Conservation (phyloP, 371 early-diverging fungal genomes). For the Haplosporangium sp. region DNA sequence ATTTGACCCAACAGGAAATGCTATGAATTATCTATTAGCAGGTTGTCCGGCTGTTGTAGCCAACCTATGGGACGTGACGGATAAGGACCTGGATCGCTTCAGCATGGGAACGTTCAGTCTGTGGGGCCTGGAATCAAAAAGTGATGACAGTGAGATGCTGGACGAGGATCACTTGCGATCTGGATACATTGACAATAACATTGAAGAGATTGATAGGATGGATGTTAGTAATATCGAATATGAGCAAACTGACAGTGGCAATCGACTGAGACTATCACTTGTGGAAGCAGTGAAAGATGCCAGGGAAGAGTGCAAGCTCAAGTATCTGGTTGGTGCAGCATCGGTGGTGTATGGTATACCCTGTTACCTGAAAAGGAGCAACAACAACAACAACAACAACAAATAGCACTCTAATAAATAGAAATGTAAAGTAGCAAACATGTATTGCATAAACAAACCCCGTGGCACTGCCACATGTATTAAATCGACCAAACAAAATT, state of each 20-base stretch:
- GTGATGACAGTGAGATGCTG: not conserved
- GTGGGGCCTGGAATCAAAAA: conserved; percentile 75
- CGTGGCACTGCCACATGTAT: conserved; percentile 1
- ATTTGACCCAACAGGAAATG: conserved; percentile 88
- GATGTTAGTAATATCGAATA: not conserved
- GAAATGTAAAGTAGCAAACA: not conserved
- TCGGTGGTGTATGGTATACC: conserved; percentile 98
- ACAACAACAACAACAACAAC: not conserved
- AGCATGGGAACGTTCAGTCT: conserved; percentile 71
- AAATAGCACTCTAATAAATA: not conserved
- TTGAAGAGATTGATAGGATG: conserved; percentile 5
- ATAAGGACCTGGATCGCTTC: conserved; percentile 96
- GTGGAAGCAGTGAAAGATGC: conserved; percentile 80
- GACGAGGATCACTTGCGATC: not conserved
- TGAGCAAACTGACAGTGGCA: not conserved
- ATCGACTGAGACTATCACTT: conserved; percentile 61
- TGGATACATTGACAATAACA: not conserved
- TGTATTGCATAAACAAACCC: not conserved
- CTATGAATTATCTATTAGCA: conserved; percentile 83
- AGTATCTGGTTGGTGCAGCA: conserved; percentile 95
- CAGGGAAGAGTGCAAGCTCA: conserved; percentile 81
- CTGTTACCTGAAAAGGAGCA: conserved; percentile 35
- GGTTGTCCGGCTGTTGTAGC: conserved; percentile 92
- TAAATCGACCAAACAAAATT: not conserved
- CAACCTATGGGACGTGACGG: conserved; percentile 99